Evolutionary conservation across 2,329 filamentous ascomycete genomes (phyloP), one percentile per base, ranked within the genome.

Genomic region (Colletotrichum sp.): DNA sequence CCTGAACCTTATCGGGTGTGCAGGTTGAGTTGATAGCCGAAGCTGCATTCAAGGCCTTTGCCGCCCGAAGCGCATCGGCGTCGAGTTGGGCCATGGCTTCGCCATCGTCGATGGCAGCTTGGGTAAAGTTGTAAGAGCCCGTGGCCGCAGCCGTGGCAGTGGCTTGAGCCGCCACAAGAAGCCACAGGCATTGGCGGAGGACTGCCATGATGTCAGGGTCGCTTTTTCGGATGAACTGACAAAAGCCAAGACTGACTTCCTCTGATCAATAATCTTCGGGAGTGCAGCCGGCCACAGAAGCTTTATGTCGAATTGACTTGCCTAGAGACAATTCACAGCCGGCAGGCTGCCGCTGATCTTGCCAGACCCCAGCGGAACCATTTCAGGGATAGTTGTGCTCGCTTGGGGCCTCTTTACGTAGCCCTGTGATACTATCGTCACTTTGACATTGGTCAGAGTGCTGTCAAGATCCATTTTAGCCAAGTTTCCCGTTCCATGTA

Each of bases 401-500:
- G 47, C 31, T 51, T 34, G 18, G 38, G 18, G 15, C n/a, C 34
- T 57, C 43, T 59, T 55, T 43, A 33, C 13, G 24, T 24, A 36
- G 38, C 38, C 54, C 36, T 13, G 24, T 7, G 29, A 38, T 29
- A 51, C 11, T 7, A 31, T 64, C 66, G 47, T 58, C 33, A 31
- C 27, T 11, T 12, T 24, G 7, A 43, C 66, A 68, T 62, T 67
- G 63, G 55, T 15, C 55, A 38, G 63, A 21, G 31, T 36, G 15
- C 21, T 18, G 11, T 38, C 29, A 5, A 55, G 29, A 51, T 66
- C 62, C 69, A 70, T 58, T n/a, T 24, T 24, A n/a, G 65, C 34
- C 63, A 66, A 62, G 54, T 34, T 67, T 68, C 24, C 16, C 38
- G 64, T 68, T 55, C 38, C 64, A 71, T 33, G 38, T 71, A 68